These are phyloP conservation scores for Cydonia oblonga DNA, from an alignment of 331 rosid genomes.

Conservation along the genomic window DNA sequence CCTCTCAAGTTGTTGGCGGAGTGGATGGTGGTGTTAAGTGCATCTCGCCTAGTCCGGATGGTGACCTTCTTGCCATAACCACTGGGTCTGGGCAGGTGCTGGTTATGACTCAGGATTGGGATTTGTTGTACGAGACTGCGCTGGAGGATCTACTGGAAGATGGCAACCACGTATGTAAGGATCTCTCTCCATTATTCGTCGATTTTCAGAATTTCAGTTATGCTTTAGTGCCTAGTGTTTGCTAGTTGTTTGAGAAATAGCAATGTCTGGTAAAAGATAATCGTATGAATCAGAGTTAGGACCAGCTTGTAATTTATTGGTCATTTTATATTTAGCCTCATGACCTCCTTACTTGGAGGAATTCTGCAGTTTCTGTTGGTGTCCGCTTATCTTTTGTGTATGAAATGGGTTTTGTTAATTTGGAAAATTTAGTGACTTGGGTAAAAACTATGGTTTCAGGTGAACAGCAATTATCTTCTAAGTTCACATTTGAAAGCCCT, in stretches of 20 bases:
- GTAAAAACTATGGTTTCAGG: conserved; percentile 29
- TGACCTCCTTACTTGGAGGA: not conserved
- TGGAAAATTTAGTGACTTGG: not conserved
- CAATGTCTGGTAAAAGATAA: not conserved
- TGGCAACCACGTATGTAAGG: conserved; percentile 59
- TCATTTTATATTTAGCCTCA: not conserved
- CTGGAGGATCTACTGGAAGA: conserved; percentile 41
- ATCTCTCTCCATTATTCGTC: conserved; percentile 15
- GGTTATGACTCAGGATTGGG: conserved; percentile 93
- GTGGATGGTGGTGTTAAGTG: conserved; percentile 80
- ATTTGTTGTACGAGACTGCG: conserved; percentile 58
- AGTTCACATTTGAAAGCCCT: conserved; percentile 16
- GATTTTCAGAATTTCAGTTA: not conserved
- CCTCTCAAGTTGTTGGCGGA: conserved; percentile 60
- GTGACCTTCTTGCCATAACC: conserved; percentile 54
- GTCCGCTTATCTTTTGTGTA: not conserved
- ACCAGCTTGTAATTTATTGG: not conserved
- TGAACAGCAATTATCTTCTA: conserved; percentile 25
- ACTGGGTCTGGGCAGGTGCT: conserved; percentile 60
- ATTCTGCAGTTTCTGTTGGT: not conserved
- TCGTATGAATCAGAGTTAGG: not conserved
- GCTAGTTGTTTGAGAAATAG: not conserved
- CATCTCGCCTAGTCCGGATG: conserved; percentile 93
- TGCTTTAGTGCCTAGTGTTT: not conserved
- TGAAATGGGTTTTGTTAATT: not conserved